These are phyloP conservation scores for Acacia confusa DNA, from an alignment of 306 rosid genomes.

Conservation along the genomic window DNA sequence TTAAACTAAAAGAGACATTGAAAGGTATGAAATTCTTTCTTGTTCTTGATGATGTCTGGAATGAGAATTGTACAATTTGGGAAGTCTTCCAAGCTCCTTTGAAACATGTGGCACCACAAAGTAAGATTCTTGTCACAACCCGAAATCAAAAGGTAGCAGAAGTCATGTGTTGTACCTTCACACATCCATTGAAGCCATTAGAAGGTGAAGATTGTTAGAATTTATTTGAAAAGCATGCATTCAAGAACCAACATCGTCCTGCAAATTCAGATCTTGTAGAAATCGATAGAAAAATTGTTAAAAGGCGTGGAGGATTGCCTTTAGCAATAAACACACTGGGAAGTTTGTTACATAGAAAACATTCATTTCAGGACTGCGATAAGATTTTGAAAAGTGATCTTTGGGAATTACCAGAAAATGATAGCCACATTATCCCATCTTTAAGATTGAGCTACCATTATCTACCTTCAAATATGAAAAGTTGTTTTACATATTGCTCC, in stretches of 20 bases:
- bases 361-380: not conserved
- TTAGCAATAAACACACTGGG: not conserved
- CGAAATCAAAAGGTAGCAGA: not conserved
- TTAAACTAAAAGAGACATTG: not conserved
- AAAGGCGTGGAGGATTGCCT: not conserved
- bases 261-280: not conserved
- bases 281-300: not conserved
- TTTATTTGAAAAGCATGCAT: not conserved
- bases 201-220: not conserved
- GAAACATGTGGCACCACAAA: not conserved
- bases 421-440: not conserved
- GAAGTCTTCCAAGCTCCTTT: not conserved
- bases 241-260: not conserved
- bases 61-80: not conserved
- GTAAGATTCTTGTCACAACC: not conserved
- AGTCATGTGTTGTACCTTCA: not conserved
- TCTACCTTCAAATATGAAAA: not conserved
- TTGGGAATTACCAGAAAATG: slow-evolving; percentile 5
- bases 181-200: not conserved
- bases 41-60: slow-evolving; percentile 7
- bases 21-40: not conserved
- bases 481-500: not conserved
- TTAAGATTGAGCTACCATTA: slow-evolving; percentile 2
- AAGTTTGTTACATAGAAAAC: not conserved
- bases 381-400: not conserved